phyloP scores from a whole-genome alignment of 805 yeast species.

The Starmerella apis region DNA sequence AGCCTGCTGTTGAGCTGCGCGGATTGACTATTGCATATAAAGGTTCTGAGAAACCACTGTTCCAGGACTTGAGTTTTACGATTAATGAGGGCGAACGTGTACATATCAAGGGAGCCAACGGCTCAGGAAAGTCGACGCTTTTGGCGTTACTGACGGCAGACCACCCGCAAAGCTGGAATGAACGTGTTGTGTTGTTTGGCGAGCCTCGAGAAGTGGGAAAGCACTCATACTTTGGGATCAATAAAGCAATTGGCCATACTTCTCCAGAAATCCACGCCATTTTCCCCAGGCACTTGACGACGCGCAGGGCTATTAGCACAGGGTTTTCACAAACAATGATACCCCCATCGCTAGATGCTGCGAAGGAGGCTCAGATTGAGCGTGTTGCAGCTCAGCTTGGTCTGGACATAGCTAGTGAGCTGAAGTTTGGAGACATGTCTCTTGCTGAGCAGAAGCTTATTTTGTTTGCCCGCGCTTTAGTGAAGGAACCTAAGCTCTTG shows the following conservation, averaged over 20 bases:
- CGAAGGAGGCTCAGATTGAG: constrained; percentile 36
- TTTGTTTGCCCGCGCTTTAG: constrained; percentile 63
- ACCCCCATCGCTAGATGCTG: constrained; percentile 39
- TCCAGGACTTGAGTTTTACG: constrained; percentile 53
- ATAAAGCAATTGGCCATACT: constrained; percentile 68
- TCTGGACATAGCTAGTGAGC: constrained; percentile 29
- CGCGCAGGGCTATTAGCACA: constrained; percentile 51
- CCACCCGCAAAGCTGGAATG: constrained; percentile 93
- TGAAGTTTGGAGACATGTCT: constrained; percentile 34
- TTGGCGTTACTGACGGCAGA: constrained; percentile 80
- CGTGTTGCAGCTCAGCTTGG: constrained; percentile 41
- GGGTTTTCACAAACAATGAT: constrained; percentile 62
- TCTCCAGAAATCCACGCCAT: constrained; percentile 89
- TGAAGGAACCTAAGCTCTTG: constrained; percentile 66
- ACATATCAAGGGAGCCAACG: constrained; percentile 84
- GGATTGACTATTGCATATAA: constrained; percentile 57
- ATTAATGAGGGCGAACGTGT: constrained; percentile 66
- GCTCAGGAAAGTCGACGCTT: constrained; percentile 86
- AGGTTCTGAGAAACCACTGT: constrained; percentile 41
- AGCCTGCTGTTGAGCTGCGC: constrained; percentile 42
- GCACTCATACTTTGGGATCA: constrained; percentile 66
- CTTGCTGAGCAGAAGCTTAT: constrained; percentile 7
- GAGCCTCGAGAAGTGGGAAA: constrained; percentile 62
- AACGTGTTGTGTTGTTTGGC: constrained; percentile 53
- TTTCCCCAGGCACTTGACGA: constrained; percentile 51